Evolutionary conservation across 2,329 filamentous ascomycete genomes (phyloP).

Genomic region (Stagonosporopsis tanaceti): DNA sequence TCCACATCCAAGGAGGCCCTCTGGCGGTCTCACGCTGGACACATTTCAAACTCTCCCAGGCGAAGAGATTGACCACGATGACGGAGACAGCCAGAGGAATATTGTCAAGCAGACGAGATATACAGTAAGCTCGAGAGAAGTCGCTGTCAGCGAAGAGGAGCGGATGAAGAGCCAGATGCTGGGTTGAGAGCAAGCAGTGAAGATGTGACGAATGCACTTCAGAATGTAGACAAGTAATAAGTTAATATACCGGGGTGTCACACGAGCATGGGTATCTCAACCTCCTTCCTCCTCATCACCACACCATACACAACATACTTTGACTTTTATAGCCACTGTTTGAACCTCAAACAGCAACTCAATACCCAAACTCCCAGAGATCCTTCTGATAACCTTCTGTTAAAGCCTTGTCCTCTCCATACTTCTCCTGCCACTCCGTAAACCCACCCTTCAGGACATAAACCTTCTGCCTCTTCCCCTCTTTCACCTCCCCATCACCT

Average conservation of each 20-base stretch:
- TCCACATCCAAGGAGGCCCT: conserved; percentile 9
- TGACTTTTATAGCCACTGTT: not conserved
- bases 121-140: conserved; percentile 16
- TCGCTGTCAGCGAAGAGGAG: conserved; percentile 4
- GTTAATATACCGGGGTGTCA: not conserved
- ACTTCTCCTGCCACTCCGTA: conserved; percentile 84
- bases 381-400: conserved; percentile 87
- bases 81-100: conserved; percentile 47
- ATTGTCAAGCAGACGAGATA: conserved; percentile 50
- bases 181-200: conserved; percentile 12
- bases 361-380: conserved; percentile 69
- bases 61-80: conserved; percentile 22
- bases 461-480: conserved; percentile 68
- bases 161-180: not conserved
- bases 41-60: conserved; percentile 26
- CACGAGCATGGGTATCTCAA: not conserved
- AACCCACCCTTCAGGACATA: conserved; percentile 87
- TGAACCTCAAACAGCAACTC: not conserved
- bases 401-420: conserved; percentile 77
- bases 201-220: not conserved
- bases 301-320: no score
- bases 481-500: conserved; percentile 22
- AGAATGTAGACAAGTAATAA: not conserved
- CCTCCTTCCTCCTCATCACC: not conserved
- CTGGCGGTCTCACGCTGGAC: conserved; percentile 22